Evolutionary conservation across 345 rosid genomes (phyloP).

Genomic region (Brassica rapa): DNA sequence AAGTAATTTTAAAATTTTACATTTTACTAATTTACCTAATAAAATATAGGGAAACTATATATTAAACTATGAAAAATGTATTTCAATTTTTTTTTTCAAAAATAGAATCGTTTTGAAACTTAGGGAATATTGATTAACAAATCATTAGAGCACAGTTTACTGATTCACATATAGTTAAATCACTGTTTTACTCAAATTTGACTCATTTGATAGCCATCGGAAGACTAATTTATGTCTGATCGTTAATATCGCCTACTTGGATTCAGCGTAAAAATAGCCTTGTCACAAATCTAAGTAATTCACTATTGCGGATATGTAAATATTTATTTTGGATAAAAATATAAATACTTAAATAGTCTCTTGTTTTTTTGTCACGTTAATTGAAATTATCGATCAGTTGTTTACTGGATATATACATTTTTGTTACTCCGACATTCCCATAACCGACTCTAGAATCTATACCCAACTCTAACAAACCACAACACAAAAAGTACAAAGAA

Average conservation of each 20-base stretch:
- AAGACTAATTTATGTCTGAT: neutral
- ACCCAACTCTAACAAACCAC: constrained; percentile 22
- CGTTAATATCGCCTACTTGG: neutral
- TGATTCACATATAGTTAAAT: neutral
- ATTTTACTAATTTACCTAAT: too few species aligned
- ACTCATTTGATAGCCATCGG: neutral
- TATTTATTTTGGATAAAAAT: neutral
- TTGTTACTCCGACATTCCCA: constrained; percentile 1
- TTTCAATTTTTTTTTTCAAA: too few species aligned
- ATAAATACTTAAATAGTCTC: neutral
- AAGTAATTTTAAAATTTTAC: too few species aligned
- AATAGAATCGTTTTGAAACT: too few species aligned
- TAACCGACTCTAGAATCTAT: constrained; percentile 21
- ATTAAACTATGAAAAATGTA: too few species aligned
- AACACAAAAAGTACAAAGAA: constrained; percentile 34
- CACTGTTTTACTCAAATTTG: neutral
- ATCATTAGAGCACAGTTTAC: neutral
- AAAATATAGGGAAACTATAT: too few species aligned
- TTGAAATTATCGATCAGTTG: neutral
- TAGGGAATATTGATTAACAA: too few species aligned
- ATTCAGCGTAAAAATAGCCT: neutral
- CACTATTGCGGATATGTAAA: neutral
- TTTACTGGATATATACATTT: neutral
- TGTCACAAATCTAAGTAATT: neutral
- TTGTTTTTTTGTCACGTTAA: neutral